Percentiles rank a stretch among this genome's conserved stretches.
phyloP scores from a whole-genome alignment of 495 filamentous ascomycete genomes.

The Xylona heveae region DNA sequence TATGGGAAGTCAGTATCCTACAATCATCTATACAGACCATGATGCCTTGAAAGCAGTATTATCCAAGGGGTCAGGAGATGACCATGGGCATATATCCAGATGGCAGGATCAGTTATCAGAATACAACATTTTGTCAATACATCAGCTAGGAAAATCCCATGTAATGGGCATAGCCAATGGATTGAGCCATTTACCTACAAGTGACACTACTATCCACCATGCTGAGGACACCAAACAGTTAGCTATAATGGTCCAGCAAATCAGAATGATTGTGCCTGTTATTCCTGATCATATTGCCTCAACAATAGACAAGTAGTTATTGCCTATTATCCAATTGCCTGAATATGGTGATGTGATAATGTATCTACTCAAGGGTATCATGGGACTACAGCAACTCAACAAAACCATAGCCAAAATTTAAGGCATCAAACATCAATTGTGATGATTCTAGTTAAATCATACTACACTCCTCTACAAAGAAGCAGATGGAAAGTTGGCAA shows the following conservation, averaged over 20 bases:
- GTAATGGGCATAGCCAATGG: slow-evolving; percentile 1
- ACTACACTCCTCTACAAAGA: too few relatives aligned
- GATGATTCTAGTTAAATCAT: background rate
- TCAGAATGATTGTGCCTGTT: background rate
- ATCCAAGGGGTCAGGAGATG: background rate
- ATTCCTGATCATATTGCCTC: too few relatives aligned
- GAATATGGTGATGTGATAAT: slow-evolving; percentile 1
- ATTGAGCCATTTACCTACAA: background rate
- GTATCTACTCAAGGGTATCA: background rate
- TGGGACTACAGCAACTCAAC: background rate
- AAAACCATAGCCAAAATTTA: background rate
- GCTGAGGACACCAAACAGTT: background rate
- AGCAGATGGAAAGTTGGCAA: too few relatives aligned
- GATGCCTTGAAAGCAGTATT: background rate
- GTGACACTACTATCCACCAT: background rate
- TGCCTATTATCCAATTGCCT: too few relatives aligned
- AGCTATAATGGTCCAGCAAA: background rate
- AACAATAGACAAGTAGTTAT: slow-evolving; percentile 1
- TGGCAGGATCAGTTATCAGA: slow-evolving; percentile 2
- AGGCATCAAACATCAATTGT: background rate
- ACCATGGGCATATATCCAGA: background rate
- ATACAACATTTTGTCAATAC: background rate
- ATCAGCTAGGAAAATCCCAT: background rate
- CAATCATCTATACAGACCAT: slow-evolving; percentile 1
- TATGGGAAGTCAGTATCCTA: too few relatives aligned